These are phyloP conservation scores for Vitis labrusca DNA, from an alignment of 164 flowering plant genomes.

Conservation along the genomic window DNA sequence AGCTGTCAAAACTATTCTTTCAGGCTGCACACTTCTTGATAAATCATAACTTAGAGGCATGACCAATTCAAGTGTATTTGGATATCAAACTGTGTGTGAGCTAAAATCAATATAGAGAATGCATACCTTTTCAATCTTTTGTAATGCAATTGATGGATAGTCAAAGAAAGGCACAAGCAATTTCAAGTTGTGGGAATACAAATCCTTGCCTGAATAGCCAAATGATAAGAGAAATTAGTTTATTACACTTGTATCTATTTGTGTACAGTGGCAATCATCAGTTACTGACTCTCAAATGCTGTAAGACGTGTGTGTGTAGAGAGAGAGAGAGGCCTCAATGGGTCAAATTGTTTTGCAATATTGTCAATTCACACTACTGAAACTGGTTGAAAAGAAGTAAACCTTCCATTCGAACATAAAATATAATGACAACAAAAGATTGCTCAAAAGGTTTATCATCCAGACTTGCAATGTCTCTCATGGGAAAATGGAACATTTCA, in stretches of 20 bases:
- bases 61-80: no score
- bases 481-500: no score
- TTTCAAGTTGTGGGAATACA: constrained; percentile 80
- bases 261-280: background rate
- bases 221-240: constrained; percentile 3
- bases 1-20: no score
- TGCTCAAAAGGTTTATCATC: no score
- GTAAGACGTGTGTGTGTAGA: background rate
- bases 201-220: constrained; percentile 57
- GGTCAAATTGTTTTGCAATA: background rate
- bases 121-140: constrained; percentile 71
- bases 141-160: constrained; percentile 60
- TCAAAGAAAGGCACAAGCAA: constrained; percentile 93
- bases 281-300: constrained; percentile 1
- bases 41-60: no score
- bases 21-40: no score
- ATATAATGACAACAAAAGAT: no score
- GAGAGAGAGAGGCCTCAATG: background rate
- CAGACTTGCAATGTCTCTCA: no score
- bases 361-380: background rate
- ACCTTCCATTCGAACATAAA: no score
- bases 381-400: background rate
- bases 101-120: background rate
- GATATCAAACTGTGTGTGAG: no score
- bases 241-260: background rate